phyloP scores from a whole-genome alignment of 768 basidiomycete genomes.

The Boletus vinaceobasis region DNA sequence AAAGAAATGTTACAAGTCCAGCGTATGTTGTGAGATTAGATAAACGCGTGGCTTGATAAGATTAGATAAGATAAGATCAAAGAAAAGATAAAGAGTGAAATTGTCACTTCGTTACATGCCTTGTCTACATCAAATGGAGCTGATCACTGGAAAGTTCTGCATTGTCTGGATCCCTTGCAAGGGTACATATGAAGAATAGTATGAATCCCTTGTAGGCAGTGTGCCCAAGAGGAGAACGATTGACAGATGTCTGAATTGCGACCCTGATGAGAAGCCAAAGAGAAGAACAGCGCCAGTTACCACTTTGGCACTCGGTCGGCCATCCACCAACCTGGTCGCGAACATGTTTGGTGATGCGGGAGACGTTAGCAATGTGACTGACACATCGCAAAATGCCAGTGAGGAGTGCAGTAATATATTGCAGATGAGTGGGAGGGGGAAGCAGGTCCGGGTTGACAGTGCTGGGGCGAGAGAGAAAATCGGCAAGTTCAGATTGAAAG shows the following conservation, averaged over 20 bases:
- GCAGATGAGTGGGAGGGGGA: background rate
- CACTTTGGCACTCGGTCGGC: background rate
- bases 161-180: slow-evolving; percentile 19
- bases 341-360: slow-evolving; percentile 24
- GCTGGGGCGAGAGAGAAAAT: slow-evolving; percentile 20
- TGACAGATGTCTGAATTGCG: slow-evolving; percentile 24
- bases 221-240: slow-evolving; percentile 3
- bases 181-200: slow-evolving; percentile 34
- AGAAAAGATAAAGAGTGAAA: too few species aligned
- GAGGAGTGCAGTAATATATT: background rate
- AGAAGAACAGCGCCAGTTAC: slow-evolving; percentile 25
- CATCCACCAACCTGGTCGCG: slow-evolving; percentile 19
- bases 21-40: too few species aligned
- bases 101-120: too few species aligned
- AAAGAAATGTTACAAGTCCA: too few species aligned
- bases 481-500: slow-evolving; percentile 16
- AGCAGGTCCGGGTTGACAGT: background rate
- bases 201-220: slow-evolving; percentile 46
- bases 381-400: background rate
- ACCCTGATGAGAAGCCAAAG: slow-evolving; percentile 35
- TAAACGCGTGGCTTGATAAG: too few species aligned
- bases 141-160: slow-evolving; percentile 15
- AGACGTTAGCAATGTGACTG: slow-evolving; percentile 7
- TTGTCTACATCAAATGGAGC: slow-evolving; percentile 26
- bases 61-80: too few species aligned